Conservation (phyloP, 495 filamentous ascomycete genomes). For the Chaetomium fimeti region DNA sequence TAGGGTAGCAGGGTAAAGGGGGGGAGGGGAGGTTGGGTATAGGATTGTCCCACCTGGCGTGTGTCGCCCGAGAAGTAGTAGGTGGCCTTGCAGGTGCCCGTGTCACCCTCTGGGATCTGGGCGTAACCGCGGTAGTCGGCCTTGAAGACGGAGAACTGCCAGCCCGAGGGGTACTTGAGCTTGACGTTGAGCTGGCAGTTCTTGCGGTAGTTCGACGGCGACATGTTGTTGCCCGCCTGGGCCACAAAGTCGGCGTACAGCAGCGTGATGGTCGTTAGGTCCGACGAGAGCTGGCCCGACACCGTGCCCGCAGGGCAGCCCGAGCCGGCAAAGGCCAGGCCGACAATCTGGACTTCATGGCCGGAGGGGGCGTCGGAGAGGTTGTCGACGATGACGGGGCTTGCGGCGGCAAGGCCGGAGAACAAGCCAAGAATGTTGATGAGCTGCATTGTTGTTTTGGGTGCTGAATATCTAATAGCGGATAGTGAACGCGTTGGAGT, state of each 20-base stretch:
- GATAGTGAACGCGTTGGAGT: neutral
- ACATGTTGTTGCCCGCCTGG: slow-evolving; percentile 43
- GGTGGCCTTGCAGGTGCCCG: slow-evolving; percentile 48
- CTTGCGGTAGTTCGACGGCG: slow-evolving; percentile 43
- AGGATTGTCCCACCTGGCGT: slow-evolving; percentile 22
- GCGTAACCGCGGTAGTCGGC: slow-evolving; percentile 54
- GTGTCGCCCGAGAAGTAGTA: slow-evolving; percentile 53
- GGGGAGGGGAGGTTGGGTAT: neutral
- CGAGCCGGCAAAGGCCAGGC: slow-evolving; percentile 50
- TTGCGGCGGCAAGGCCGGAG: slow-evolving; percentile 4
- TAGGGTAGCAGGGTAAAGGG: neutral
- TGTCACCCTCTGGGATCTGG: slow-evolving; percentile 43
- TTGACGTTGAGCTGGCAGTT: slow-evolving; percentile 55
- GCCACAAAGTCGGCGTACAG: slow-evolving; percentile 50
- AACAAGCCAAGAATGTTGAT: neutral
- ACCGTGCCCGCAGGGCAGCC: slow-evolving; percentile 50
- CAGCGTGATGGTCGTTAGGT: slow-evolving; percentile 49
- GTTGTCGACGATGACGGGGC: neutral
- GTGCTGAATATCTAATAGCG: neutral
- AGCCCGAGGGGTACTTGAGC: slow-evolving; percentile 51
- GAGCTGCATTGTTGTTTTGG: slow-evolving; percentile 3
- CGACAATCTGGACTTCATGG: slow-evolving; percentile 6
- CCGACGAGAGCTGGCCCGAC: slow-evolving; percentile 41
- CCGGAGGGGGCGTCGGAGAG: neutral
- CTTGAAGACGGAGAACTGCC: slow-evolving; percentile 53